Evolutionary conservation across 2,329 filamentous ascomycete species (phyloP).

Genomic region (Bisporella sp.): DNA sequence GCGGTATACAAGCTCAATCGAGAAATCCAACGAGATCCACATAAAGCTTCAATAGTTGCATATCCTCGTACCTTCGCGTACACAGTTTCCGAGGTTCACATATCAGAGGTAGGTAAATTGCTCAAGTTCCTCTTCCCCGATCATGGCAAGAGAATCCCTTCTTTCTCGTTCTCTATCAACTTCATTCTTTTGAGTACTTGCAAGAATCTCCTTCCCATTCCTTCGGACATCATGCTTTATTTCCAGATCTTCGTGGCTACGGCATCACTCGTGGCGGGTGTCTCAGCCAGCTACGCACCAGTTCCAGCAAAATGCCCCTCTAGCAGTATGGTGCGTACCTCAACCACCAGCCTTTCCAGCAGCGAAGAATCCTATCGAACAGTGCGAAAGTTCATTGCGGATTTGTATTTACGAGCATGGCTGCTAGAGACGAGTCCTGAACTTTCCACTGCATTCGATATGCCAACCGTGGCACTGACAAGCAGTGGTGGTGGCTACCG

Average conservation of each 20-base stretch:
- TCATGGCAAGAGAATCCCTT: too few species aligned
- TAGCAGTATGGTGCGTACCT: slow-evolving; percentile 1
- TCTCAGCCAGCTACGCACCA: slow-evolving; percentile 4
- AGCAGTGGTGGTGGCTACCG: slow-evolving; percentile 24
- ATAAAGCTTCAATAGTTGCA: too few species aligned
- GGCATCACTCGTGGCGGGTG: background rate
- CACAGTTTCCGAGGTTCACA: too few species aligned
- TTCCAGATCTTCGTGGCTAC: background rate
- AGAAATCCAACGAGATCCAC: too few species aligned
- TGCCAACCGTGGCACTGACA: slow-evolving; percentile 19
- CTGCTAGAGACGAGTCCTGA: slow-evolving; percentile 2
- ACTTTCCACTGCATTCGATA: background rate
- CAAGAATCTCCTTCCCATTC: too few species aligned
- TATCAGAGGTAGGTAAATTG: too few species aligned
- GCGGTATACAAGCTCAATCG: too few species aligned
- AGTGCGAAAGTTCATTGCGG: slow-evolving; percentile 5
- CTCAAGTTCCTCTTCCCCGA: too few species aligned
- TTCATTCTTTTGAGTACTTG: too few species aligned
- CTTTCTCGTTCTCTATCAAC: too few species aligned
- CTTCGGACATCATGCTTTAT: background rate
- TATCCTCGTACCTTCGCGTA: too few species aligned
- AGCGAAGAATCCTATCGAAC: slow-evolving; percentile 5
- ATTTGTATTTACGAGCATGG: slow-evolving; percentile 5
- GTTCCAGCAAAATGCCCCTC: slow-evolving; percentile 3
- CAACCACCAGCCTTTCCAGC: slow-evolving; percentile 3